Conservation (phyloP, 2,329 filamentous ascomycete species). For the Pseudogymnoascus sp. region DNA sequence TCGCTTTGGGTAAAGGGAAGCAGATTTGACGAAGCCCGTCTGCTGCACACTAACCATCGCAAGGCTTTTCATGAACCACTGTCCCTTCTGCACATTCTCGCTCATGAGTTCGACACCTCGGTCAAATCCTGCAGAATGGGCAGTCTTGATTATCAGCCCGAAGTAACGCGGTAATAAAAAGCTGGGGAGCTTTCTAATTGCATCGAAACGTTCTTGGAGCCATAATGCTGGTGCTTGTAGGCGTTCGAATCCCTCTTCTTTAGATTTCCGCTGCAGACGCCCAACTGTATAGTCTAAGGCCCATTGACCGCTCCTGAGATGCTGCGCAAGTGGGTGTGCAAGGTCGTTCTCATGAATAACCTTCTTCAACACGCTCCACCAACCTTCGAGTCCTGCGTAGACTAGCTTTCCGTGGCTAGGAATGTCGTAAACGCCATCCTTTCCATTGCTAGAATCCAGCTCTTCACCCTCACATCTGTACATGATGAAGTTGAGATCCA, state of each 20-base stretch:
- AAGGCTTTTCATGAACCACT: conserved; percentile 81
- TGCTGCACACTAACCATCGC: conserved; percentile 89
- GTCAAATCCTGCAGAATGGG: conserved; percentile 76
- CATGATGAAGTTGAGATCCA: conserved; percentile 84
- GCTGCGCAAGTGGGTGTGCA: conserved; percentile 86
- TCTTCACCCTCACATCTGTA: conserved; percentile 91
- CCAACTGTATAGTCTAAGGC: conserved; percentile 79
- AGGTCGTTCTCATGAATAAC: conserved; percentile 86
- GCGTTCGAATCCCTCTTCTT: conserved; percentile 50
- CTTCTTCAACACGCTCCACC: conserved; percentile 85
- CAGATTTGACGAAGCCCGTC: conserved; percentile 80
- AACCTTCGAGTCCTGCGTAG: conserved; percentile 95
- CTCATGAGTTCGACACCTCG: conserved; percentile 72
- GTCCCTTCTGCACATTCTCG: conserved; percentile 66
- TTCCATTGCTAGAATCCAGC: conserved; percentile 65
- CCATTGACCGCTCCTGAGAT: conserved; percentile 87
- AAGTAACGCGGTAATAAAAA: conserved; percentile 93
- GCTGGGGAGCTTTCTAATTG: conserved; percentile 73
- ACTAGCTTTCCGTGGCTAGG: conserved; percentile 77
- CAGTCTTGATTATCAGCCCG: conserved; percentile 76
- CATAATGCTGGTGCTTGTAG: conserved; percentile 63
- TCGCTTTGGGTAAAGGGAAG: conserved; percentile 80
- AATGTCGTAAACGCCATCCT: conserved; percentile 82
- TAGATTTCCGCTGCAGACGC: conserved; percentile 64
- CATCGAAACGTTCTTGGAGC: conserved; percentile 78